Base-by-base conservation (phyloP, 257 asterid species). In the Nyctanthes arbortristis region DNA sequence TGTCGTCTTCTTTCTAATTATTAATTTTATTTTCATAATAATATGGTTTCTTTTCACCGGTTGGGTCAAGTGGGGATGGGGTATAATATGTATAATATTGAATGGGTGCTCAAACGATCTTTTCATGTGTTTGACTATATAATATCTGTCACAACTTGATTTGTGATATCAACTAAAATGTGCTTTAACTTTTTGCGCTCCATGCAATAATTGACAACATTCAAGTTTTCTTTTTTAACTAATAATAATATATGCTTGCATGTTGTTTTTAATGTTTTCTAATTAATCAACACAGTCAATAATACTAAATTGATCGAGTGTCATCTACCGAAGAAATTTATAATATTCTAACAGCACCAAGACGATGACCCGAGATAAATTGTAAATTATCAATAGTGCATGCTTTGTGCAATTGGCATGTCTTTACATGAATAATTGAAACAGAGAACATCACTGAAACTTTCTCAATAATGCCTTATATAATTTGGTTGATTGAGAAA, bases 401-500 rank as follows among this genome's bases (percentile, higher is more conserved):
- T n/a, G n/a, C n/a, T n/a, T n/a, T n/a, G n/a, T n/a, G n/a, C n/a
- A n/a, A n/a, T n/a, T n/a, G n/a, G n/a, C n/a, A n/a, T n/a, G n/a
- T n/a, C n/a, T n/a, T n/a, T n/a, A n/a, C n/a, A n/a, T n/a, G n/a
- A n/a, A n/a, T n/a, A n/a, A n/a, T n/a, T n/a, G n/a, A n/a, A n/a
- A n/a, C n/a, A n/a, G n/a, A n/a, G n/a, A n/a, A n/a, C n/a, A n/a
- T n/a, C n/a, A n/a, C n/a, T n/a, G n/a, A n/a, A n/a, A n/a, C n/a
- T n/a, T n/a, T n/a, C n/a, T n/a, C n/a, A n/a, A n/a, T n/a, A n/a
- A n/a, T n/a, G n/a, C n/a, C n/a, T n/a, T n/a, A n/a, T n/a, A n/a
- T n/a, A n/a, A n/a, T 61, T 52, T 12, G 8, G 36, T 34, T 66
- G 43, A 58, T 60, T 40, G 63, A 37, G 37, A 59, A 59, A 61